phyloP scores from a whole-genome alignment of 164 flowering plant genomes.

The Berberis vulgaris region DNA sequence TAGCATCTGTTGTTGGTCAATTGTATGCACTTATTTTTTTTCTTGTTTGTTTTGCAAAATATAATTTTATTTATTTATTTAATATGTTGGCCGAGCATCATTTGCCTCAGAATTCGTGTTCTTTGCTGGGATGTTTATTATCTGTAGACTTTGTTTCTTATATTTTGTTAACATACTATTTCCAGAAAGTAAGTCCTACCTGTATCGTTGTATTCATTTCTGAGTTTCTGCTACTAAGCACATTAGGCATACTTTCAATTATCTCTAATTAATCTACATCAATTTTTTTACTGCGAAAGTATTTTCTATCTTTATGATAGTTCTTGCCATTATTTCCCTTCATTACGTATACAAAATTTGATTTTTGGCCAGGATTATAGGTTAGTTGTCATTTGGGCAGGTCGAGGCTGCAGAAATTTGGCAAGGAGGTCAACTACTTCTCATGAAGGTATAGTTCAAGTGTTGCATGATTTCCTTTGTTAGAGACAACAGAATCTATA shows the following conservation, averaged over 20 bases:
- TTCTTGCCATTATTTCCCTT: not conserved
- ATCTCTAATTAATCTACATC: not conserved
- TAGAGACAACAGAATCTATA: too few species aligned
- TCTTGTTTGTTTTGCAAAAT: conserved; percentile 6
- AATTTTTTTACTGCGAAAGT: too few species aligned
- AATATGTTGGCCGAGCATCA: too few species aligned
- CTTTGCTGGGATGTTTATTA: too few species aligned
- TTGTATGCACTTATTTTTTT: not conserved
- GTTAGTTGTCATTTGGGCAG: conserved; percentile 5
- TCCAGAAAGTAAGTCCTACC: not conserved
- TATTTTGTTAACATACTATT: too few species aligned
- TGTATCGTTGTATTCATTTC: not conserved
- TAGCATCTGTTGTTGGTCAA: conserved; percentile 5
- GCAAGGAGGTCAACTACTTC: not conserved
- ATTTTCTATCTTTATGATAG: not conserved
- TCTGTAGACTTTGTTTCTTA: too few species aligned
- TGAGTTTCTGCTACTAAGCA: not conserved
- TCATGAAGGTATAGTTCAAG: conserved; percentile 2
- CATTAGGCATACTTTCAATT: not conserved
- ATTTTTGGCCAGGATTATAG: not conserved
- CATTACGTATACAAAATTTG: not conserved
- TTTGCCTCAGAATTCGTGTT: too few species aligned
- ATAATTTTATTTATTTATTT: not conserved
- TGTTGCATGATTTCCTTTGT: not conserved
- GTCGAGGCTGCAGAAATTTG: not conserved